Evolutionary conservation across 2,329 filamentous ascomycete genomes (phyloP), one percentile per base, ranked within the genome.

Genomic region (Epichloe glyceriae): DNA sequence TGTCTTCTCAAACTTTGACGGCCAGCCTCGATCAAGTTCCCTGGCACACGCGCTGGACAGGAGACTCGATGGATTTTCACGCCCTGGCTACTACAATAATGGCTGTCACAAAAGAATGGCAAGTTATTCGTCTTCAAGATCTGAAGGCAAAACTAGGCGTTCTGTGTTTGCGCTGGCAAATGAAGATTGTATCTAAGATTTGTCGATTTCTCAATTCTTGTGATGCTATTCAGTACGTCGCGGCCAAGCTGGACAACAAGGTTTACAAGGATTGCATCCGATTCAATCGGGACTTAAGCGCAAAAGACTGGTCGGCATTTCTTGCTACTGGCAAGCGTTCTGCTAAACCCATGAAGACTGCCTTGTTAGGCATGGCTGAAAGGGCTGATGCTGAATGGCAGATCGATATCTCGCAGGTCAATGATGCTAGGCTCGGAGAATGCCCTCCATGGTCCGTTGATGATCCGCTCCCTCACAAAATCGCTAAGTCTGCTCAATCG

Each of bases 221-320:
- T 45, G 79, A 78, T 5, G 70, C 76, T 30, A 68, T 80, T 19
- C 72, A 73, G 45, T 81, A 79, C 55, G 75, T 79, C 3, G 76
- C 76, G 3, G 78, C 78, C 4, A 73, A 72, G 38, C 73, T 79
- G 11, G 68, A 71, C 15, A 70, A 72, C 35, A 72, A 72, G 50
- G 66, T 82, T 5, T 81, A 76, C 65, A 80, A 79, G 56, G 78
- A 82, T 56, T 83, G 80, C 56, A 70, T 83, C 54, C 78, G 78
- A 55, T 82, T 74, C 51, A 64, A 74, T 45, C 69, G 78, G 43
- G 76, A 81, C 6, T 71, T 80, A 34, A 77, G 72, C 12, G 58
- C 72, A 2, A 73, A 75, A 20, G 79, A 82, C 55, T 82, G 79
- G 78, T 67, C 70, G 6, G 64, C 72, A 17, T 79, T 76, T 52